Evolutionary conservation across 1,284 basidiomycete genomes (phyloP), one percentile per base, ranked within the genome.

Genomic region (Erythrobasidium hasegawianum): DNA sequence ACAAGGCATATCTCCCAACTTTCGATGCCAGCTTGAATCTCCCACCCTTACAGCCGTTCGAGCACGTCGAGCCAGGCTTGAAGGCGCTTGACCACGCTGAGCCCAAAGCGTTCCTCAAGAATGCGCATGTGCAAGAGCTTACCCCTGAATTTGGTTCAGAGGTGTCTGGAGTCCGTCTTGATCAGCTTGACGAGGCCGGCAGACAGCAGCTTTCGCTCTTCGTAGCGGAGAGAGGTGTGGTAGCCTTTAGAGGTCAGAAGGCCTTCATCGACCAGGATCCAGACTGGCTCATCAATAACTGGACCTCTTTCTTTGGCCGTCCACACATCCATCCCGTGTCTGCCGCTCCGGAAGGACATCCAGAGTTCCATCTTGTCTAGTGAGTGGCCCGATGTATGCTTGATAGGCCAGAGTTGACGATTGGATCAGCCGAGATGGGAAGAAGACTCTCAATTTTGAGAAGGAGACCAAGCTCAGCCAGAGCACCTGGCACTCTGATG

Each of bases 261-360:
- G 84, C 86, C 55, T 89, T 89, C 74, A 84, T 88, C 66, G 83
- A 89, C 74, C 76, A 81, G 69, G 83, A 82, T 1, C 83, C 85
- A 26, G 87, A 88, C n/a, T 84, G 83, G 73, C 54, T 68, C 40
- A 88, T 87, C 75, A 81, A 83, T 33, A 81, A 86, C 73, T 88
- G 86, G 83, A 87, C 72, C 59, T 71, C 71, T 27, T 70, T 76
- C 72, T 79, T 71, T 55, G 72, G 66, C 54, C 87, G 87, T 43
- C 79, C 89, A 29, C 89, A 90, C 77, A 83, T 89, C 71, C 88
- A 90, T 72, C 88, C 88, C 2, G 88, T 87, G 9, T 87, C 86
- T 13, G 87, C 87, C 3, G 87, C 86, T 74, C 88, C 86, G 45
- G 80, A 79, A 69, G 82, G 81, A 49, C 84, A 85, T 71, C 87